Percentiles rank a stretch among this genome's conserved stretches.
These are phyloP conservation scores for Sporothrix protearum DNA, from an alignment of 2,329 filamentous ascomycete species.

Conservation along the genomic window DNA sequence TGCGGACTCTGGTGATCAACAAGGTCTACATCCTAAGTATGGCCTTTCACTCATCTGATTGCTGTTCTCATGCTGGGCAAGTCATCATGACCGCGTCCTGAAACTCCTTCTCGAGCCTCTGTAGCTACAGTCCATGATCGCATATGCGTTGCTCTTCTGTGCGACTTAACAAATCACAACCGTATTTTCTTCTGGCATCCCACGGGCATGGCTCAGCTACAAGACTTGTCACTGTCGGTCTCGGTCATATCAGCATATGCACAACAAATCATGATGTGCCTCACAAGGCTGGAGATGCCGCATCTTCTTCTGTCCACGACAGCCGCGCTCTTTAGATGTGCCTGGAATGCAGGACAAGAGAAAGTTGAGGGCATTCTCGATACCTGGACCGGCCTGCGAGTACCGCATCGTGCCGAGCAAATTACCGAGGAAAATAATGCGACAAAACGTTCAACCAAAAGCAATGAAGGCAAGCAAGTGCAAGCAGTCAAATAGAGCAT, in stretches of 20 bases:
- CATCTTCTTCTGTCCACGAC: not conserved
- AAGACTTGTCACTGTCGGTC: not conserved
- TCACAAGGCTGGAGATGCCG: not conserved
- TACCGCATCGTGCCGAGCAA: not conserved
- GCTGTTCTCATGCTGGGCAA: not conserved
- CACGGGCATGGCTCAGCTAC: not conserved
- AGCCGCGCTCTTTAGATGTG: not conserved
- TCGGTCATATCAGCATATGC: not conserved
- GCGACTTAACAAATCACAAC: not conserved
- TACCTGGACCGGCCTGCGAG: not conserved
- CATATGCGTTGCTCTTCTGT: not conserved
- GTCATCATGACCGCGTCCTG: not conserved
- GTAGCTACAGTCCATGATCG: not conserved
- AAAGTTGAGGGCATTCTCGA: no score
- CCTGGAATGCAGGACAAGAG: not conserved
- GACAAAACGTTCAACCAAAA: not conserved
- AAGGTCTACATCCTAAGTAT: not conserved
- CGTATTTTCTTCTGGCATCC: not conserved
- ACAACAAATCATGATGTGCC: not conserved
- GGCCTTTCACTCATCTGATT: not conserved
- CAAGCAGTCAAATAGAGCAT: not conserved
- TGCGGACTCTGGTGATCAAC: not conserved
- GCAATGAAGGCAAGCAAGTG: not conserved
- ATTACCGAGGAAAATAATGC: not conserved
- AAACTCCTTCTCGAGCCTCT: not conserved